These are phyloP conservation scores for Gypsophila paniculata DNA, from an alignment of 179 eudicot species.

Conservation along the genomic window DNA sequence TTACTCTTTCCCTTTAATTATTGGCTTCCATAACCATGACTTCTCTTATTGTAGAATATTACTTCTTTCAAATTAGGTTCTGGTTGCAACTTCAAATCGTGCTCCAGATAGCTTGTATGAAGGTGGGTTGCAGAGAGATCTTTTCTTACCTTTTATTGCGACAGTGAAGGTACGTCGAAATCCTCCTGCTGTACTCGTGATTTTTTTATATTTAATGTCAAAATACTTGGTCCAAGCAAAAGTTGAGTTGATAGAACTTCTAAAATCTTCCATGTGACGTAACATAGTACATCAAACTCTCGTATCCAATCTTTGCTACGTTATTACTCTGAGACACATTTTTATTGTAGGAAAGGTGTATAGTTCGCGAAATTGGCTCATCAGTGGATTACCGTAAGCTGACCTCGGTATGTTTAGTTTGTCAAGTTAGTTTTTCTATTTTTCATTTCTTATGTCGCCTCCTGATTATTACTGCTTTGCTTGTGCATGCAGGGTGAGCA, in stretches of 20 bases:
- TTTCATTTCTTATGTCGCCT: neutral
- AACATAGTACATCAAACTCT: neutral
- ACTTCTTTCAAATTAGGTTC: conserved; percentile 44
- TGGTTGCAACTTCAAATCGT: conserved; percentile 93
- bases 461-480: neutral
- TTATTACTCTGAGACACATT: conserved; percentile 5
- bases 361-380: conserved; percentile 78
- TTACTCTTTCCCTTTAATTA: conserved; percentile 6
- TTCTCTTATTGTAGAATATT: conserved; percentile 2
- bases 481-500: conserved; percentile 53
- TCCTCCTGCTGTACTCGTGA: neutral
- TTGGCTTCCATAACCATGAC: neutral
- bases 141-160: conserved; percentile 84
- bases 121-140: conserved; percentile 94
- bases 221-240: neutral
- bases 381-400: conserved; percentile 78
- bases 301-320: neutral
- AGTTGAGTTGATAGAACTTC: neutral
- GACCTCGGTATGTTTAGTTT: conserved; percentile 57
- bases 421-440: conserved; percentile 1
- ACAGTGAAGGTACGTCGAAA: conserved; percentile 59
- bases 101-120: conserved; percentile 93
- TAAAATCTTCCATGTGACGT: neutral
- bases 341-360: conserved; percentile 76
- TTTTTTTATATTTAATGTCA: neutral